A percentile compares a stretch with the other conserved stretches of the same genome.
These are phyloP conservation scores for Agrocybe praecox DNA, from an alignment of 768 basidiomycete species.

Conservation along the genomic window DNA sequence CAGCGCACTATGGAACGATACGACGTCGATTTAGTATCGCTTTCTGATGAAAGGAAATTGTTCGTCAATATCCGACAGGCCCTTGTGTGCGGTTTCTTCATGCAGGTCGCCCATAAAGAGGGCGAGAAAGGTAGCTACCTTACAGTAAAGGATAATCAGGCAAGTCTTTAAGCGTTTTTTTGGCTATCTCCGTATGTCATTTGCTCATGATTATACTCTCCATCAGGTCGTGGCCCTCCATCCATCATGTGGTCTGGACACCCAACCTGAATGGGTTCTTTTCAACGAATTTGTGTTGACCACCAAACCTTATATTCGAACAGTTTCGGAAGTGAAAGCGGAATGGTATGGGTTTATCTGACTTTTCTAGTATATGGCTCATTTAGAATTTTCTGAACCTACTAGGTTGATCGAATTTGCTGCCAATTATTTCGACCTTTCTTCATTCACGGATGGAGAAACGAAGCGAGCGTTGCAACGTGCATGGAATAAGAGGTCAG, in stretches of 20 bases:
- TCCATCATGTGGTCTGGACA: constrained; percentile 86
- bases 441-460: constrained; percentile 67
- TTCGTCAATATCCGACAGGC: constrained; percentile 78
- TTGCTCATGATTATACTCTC: constrained; percentile 1
- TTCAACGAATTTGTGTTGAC: constrained; percentile 97
- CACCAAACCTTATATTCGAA: constrained; percentile 86
- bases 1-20: constrained; percentile 90
- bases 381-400: constrained; percentile 2
- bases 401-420: constrained; percentile 43
- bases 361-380: not conserved
- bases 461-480: constrained; percentile 67
- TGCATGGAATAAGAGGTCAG: constrained; percentile 52
- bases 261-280: constrained; percentile 88
- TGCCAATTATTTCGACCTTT: constrained; percentile 67
- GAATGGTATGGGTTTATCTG: constrained; percentile 65
- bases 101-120: constrained; percentile 96
- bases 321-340: constrained; percentile 81
- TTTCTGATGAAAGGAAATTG: constrained; percentile 69
- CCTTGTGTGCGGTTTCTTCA: constrained; percentile 93
- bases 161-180: constrained; percentile 25
- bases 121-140: constrained; percentile 86
- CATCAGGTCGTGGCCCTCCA: constrained; percentile 71
- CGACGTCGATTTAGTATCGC: constrained; percentile 75
- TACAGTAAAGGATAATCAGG: constrained; percentile 96
- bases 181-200: not conserved